Evolutionary conservation across 2,329 filamentous ascomycete genomes (phyloP).

Genomic region (Volutella citrinella): DNA sequence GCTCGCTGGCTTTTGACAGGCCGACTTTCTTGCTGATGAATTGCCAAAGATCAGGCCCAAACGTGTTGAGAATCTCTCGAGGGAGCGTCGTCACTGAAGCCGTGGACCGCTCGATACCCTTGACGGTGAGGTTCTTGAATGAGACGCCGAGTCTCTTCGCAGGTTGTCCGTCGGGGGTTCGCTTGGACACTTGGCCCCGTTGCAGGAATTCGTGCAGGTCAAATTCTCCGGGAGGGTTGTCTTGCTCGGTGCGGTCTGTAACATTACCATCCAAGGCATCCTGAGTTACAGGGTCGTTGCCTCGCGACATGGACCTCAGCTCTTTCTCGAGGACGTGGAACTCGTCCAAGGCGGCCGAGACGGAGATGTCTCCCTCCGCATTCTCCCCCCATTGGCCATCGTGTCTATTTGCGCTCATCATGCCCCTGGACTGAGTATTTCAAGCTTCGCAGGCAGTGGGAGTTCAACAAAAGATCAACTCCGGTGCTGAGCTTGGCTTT

Average conservation of each 20-base stretch:
- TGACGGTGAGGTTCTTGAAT: constrained; percentile 70
- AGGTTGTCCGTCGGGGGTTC: constrained; percentile 3
- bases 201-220: constrained; percentile 7
- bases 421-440: too few relatives aligned
- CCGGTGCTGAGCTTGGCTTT: too few relatives aligned
- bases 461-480: too few relatives aligned
- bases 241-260: constrained; percentile 4
- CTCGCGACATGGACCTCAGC: constrained; percentile 3
- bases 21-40: constrained; percentile 38
- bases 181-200: constrained; percentile 3
- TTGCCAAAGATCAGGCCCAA: constrained; percentile 70
- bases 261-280: constrained; percentile 5
- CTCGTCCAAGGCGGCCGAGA: constrained; percentile 7
- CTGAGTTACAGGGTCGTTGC: constrained; percentile 1
- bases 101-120: constrained; percentile 62
- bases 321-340: constrained; percentile 5
- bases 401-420: too few relatives aligned
- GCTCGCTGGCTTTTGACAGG: constrained; percentile 1
- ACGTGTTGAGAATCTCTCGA: constrained; percentile 68
- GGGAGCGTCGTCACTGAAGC: constrained; percentile 68
- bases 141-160: constrained; percentile 56
- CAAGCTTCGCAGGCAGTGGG: too few relatives aligned
- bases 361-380: constrained; percentile 3
- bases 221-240: too few relatives aligned
- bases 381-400: constrained; percentile 7